Evolutionary conservation across 2,329 filamentous ascomycete species (phyloP).

Genomic region (Pochonia chlamydosporia): DNA sequence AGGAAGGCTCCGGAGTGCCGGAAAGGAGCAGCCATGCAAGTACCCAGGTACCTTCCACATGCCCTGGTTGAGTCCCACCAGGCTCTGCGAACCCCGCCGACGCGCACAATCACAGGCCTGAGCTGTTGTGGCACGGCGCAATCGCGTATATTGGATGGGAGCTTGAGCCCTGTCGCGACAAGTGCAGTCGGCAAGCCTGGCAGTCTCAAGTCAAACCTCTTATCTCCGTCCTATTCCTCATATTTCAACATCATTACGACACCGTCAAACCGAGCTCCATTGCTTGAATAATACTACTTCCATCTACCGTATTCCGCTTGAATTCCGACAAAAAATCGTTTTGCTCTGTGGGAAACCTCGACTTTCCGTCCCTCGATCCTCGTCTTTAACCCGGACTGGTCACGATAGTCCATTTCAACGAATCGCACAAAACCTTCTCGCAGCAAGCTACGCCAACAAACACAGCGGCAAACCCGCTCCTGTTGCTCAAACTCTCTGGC

Average conservation of each 20-base stretch:
- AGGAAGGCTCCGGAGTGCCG: neutral
- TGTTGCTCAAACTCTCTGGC: slow-evolving; percentile 19
- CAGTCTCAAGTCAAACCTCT: too few species aligned
- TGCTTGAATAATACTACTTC: slow-evolving; percentile 13
- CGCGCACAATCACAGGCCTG: slow-evolving; percentile 16
- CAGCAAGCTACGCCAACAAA: neutral
- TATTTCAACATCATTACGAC: neutral
- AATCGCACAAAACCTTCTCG: slow-evolving; percentile 2
- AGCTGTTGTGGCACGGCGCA: too few species aligned
- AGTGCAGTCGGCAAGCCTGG: too few species aligned
- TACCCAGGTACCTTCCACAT: too few species aligned
- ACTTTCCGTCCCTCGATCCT: too few species aligned
- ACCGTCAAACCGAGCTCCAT: slow-evolving; percentile 5
- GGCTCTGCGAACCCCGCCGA: slow-evolving; percentile 2
- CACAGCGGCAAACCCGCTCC: slow-evolving; percentile 1
- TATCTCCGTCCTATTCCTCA: neutral
- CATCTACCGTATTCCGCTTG: neutral
- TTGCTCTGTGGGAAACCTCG: too few species aligned
- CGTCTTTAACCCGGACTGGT: too few species aligned
- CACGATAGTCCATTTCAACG: too few species aligned
- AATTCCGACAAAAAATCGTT: too few species aligned
- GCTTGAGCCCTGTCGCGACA: slow-evolving; percentile 1
- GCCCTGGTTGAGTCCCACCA: too few species aligned
- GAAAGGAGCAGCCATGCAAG: too few species aligned
- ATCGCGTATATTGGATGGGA: too few species aligned